Evolutionary conservation across 257 asterid genomes (phyloP).

Genomic region (Petunia axillaris): DNA sequence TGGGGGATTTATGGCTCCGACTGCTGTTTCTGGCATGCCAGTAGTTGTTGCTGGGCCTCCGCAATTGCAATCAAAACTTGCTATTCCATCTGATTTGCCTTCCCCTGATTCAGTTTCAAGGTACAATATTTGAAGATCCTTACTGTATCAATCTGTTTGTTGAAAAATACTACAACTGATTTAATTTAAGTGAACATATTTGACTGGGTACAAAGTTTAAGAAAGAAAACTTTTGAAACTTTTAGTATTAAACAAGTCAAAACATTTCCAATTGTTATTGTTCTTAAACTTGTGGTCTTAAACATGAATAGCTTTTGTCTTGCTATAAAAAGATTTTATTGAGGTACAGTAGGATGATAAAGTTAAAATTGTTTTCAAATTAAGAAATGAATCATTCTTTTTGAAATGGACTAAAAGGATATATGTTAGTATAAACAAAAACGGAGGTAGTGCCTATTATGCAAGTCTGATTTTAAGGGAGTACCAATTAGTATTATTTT

Average conservation of each 20-base stretch:
- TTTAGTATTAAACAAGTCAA: not conserved
- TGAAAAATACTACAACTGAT: no score
- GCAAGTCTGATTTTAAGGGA: not conserved
- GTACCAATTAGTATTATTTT: no score
- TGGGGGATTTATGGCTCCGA: constrained; percentile 37
- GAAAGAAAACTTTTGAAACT: not conserved
- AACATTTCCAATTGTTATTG: not conserved
- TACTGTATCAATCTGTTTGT: not conserved
- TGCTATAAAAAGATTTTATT: no score
- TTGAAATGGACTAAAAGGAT: no score
- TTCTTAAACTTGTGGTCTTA: not conserved
- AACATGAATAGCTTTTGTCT: no score
- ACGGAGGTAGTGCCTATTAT: not conserved
- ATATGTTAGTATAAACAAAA: no score
- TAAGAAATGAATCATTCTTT: no score
- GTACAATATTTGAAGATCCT: not conserved
- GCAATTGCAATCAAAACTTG: constrained; percentile 19
- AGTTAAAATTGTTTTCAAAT: no score
- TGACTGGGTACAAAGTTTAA: no score
- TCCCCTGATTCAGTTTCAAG: constrained; percentile 34
- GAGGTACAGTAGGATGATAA: no score
- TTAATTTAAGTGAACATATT: no score
- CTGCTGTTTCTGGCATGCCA: not conserved
- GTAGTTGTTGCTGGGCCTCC: not conserved
- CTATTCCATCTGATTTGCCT: constrained; percentile 25